phyloP scores from a whole-genome alignment of 352 stramenopile genomes.

The Pythium rishiriense region DNA sequence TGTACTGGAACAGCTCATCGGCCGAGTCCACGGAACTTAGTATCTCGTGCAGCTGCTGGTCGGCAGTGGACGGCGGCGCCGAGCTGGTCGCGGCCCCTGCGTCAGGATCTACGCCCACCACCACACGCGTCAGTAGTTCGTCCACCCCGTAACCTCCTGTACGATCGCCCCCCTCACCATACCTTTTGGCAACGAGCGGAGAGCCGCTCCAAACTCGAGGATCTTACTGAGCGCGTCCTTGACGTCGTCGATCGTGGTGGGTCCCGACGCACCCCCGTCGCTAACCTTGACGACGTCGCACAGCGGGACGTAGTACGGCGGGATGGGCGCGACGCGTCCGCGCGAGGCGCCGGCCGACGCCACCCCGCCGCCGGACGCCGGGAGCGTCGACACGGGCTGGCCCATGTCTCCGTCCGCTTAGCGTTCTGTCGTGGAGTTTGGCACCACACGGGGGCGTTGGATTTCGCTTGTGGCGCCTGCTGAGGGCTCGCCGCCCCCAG shows the following conservation, averaged over 20 bases:
- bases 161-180: neutral
- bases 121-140: neutral
- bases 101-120: slow-evolving; percentile 33
- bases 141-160: too few relatives aligned
- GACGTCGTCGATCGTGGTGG: slow-evolving; percentile 43
- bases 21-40: slow-evolving; percentile 75
- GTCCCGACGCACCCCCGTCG: slow-evolving; percentile 34
- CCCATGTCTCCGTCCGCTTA: slow-evolving; percentile 39
- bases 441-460: neutral
- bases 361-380: slow-evolving; percentile 11
- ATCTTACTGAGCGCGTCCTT: slow-evolving; percentile 73
- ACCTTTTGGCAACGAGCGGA: slow-evolving; percentile 60
- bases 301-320: slow-evolving; percentile 54
- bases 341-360: neutral
- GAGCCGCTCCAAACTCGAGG: slow-evolving; percentile 55
- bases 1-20: slow-evolving; percentile 81
- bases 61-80: slow-evolving; percentile 26
- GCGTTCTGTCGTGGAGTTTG: neutral
- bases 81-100: neutral
- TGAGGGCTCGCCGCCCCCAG: too few relatives aligned
- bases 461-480: slow-evolving; percentile 13
- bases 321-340: slow-evolving; percentile 31
- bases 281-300: slow-evolving; percentile 59
- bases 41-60: slow-evolving; percentile 75
- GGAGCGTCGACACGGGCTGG: slow-evolving; percentile 47